Evolutionary conservation across 345 rosid species (phyloP).

Genomic region (Moricandia moricandioides): DNA sequence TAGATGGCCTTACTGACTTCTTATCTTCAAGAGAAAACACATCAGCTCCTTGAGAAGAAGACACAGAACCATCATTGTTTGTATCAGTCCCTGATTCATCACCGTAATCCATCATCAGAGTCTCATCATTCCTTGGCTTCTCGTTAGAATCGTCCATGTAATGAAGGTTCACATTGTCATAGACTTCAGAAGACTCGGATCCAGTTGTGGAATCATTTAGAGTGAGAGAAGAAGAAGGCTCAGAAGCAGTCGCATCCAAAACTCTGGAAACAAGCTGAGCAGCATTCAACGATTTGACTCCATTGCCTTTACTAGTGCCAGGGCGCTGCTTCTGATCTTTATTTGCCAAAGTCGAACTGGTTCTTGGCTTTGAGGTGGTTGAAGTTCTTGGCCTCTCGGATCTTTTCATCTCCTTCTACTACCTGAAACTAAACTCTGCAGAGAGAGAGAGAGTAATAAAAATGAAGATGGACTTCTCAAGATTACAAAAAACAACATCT

Average conservation of each 20-base stretch:
- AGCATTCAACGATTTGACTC: slow-evolving; percentile 30
- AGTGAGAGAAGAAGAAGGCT: slow-evolving; percentile 10
- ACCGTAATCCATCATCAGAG: slow-evolving; percentile 22
- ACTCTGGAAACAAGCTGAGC: slow-evolving; percentile 41
- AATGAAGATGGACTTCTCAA: not conserved
- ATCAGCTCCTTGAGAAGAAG: slow-evolving; percentile 36
- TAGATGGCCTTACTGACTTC: slow-evolving; percentile 39
- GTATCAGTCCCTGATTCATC: slow-evolving; percentile 61
- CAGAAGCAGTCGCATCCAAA: slow-evolving; percentile 28
- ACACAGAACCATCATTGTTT: slow-evolving; percentile 36
- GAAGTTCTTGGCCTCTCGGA: slow-evolving; percentile 34
- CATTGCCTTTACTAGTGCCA: slow-evolving; percentile 20
- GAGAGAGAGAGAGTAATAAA: not conserved
- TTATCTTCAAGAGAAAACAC: slow-evolving; percentile 47
- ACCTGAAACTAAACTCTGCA: not conserved
- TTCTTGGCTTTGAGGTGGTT: slow-evolving; percentile 22
- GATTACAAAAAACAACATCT: not conserved
- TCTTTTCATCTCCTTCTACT: slow-evolving; percentile 26
- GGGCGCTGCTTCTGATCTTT: slow-evolving; percentile 32
- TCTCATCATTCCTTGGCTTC: slow-evolving; percentile 23
- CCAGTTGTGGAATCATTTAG: slow-evolving; percentile 57
- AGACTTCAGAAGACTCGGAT: slow-evolving; percentile 58
- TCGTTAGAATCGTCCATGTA: slow-evolving; percentile 68
- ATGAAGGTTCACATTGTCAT: slow-evolving; percentile 58
- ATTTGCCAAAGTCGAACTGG: not conserved